A percentile compares a stretch with the other conserved stretches of the same genome.
Evolutionary conservation across 371 early-diverging fungal genomes (phyloP).

Genomic region (Apophysomyces variabilis): DNA sequence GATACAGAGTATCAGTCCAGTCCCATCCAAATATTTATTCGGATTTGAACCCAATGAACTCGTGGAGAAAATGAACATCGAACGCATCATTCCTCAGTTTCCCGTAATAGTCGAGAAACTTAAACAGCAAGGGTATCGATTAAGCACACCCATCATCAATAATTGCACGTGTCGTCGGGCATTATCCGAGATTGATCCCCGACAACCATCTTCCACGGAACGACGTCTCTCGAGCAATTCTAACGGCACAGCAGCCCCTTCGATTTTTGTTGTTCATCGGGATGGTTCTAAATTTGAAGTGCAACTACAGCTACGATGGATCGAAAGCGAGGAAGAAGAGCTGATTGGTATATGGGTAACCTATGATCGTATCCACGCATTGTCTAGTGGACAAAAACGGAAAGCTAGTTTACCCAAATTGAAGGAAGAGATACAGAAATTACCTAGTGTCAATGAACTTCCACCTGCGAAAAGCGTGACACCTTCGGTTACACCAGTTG

Average conservation of each 20-base stretch:
- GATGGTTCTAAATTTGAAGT: constrained; percentile 67
- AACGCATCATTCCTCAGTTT: constrained; percentile 65
- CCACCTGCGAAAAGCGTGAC: not conserved
- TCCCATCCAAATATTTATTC: constrained; percentile 75
- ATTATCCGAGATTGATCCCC: constrained; percentile 22
- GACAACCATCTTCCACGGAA: constrained; percentile 15
- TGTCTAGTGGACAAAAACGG: constrained; percentile 16
- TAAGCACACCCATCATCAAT: constrained; percentile 23
- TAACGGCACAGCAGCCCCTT: constrained; percentile 37
- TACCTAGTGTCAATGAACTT: not conserved
- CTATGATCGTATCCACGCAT: constrained; percentile 57
- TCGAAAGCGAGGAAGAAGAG: constrained; percentile 57
- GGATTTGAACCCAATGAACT: constrained; percentile 57
- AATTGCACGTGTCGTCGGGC: constrained; percentile 41
- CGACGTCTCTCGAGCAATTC: constrained; percentile 17
- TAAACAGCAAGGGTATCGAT: constrained; percentile 15
- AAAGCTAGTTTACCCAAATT: not conserved
- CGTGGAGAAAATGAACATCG: constrained; percentile 55
- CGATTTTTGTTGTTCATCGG: constrained; percentile 65
- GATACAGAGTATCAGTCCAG: constrained; percentile 69
- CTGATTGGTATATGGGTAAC: constrained; percentile 76
- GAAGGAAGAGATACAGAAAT: not conserved
- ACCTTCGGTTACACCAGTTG: not conserved
- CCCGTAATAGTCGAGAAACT: constrained; percentile 32
- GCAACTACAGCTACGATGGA: constrained; percentile 63